Conservation (phyloP, 306 rosid species). For the Amphicarpaea edgeworthii region DNA sequence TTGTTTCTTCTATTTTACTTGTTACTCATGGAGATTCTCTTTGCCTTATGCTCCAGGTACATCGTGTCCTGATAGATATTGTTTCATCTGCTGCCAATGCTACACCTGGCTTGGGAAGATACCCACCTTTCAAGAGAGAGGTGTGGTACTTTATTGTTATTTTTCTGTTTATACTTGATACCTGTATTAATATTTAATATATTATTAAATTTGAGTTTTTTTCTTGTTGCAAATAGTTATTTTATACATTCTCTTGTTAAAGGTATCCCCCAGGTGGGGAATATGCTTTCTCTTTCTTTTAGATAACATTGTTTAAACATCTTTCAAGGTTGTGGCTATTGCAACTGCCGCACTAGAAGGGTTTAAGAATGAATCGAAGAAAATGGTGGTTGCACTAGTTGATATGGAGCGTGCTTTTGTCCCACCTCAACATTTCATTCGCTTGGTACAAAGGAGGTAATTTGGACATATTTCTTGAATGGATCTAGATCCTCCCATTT, state of each 20-base stretch:
- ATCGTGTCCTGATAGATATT: slow-evolving; percentile 87
- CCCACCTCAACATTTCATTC: slow-evolving; percentile 97
- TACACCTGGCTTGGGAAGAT: slow-evolving; percentile 97
- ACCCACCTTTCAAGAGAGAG: slow-evolving; percentile 98
- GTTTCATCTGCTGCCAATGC: slow-evolving; percentile 92
- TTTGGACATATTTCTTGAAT: neutral
- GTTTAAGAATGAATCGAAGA: slow-evolving; percentile 90
- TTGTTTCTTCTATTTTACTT: slow-evolving; percentile 32
- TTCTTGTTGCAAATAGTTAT: slow-evolving; percentile 1
- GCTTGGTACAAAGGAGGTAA: slow-evolving; percentile 96
- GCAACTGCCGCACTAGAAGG: slow-evolving; percentile 86
- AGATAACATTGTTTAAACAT: slow-evolving; percentile 25
- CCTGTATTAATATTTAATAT: slow-evolving; percentile 9
- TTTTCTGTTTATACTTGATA: slow-evolving; percentile 17
- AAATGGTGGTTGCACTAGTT: slow-evolving; percentile 97
- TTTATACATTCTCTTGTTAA: neutral
- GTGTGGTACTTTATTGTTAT: slow-evolving; percentile 53
- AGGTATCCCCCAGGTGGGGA: slow-evolving; percentile 26
- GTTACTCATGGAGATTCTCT: slow-evolving; percentile 37
- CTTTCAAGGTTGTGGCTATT: slow-evolving; percentile 81
- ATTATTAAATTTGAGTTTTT: slow-evolving; percentile 2
- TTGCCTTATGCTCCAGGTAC: slow-evolving; percentile 66
- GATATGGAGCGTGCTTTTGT: slow-evolving; percentile 99
- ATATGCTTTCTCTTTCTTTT: slow-evolving; percentile 26
- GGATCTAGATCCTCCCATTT: slow-evolving; percentile 5